These are phyloP conservation scores for Heracleum sosnowskyi DNA, from an alignment of 129 eudicot genomes.

Conservation along the genomic window DNA sequence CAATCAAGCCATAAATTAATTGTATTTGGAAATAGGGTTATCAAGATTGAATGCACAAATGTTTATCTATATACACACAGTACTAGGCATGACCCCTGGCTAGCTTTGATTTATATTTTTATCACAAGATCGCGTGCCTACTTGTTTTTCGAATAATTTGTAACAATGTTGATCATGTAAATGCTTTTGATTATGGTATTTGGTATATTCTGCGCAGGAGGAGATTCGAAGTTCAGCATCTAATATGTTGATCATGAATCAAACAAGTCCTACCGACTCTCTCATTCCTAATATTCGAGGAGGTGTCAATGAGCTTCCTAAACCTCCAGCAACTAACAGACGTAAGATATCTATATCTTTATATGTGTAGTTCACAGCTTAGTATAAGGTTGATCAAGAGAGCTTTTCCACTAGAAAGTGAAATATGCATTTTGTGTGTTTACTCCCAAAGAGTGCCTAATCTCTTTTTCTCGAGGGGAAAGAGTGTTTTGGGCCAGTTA, in stretches of 20 bases:
- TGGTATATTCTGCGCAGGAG: slow-evolving; percentile 43
- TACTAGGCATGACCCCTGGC: no score
- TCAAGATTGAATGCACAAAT: no score
- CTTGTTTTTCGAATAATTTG: background rate
- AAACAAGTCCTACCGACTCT: slow-evolving; percentile 30
- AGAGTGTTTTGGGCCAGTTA: slow-evolving; percentile 25
- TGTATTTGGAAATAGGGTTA: background rate
- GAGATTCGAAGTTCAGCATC: slow-evolving; percentile 59
- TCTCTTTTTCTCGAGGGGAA: slow-evolving; percentile 16
- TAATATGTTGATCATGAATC: slow-evolving; percentile 63
- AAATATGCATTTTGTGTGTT: slow-evolving; percentile 26
- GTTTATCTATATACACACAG: no score
- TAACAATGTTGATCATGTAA: background rate
- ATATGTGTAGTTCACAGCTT: background rate
- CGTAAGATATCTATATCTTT: slow-evolving; percentile 36
- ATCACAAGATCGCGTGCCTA: background rate
- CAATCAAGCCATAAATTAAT: background rate
- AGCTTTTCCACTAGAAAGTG: background rate
- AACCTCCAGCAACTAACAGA: slow-evolving; percentile 78
- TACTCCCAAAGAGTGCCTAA: slow-evolving; percentile 31
- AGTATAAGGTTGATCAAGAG: background rate
- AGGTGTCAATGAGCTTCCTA: slow-evolving; percentile 74
- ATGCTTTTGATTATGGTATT: background rate
- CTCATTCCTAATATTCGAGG: slow-evolving; percentile 48
- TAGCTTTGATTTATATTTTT: no score